phyloP scores from a whole-genome alignment of 257 asterid species.

The Scutellaria barbata region DNA sequence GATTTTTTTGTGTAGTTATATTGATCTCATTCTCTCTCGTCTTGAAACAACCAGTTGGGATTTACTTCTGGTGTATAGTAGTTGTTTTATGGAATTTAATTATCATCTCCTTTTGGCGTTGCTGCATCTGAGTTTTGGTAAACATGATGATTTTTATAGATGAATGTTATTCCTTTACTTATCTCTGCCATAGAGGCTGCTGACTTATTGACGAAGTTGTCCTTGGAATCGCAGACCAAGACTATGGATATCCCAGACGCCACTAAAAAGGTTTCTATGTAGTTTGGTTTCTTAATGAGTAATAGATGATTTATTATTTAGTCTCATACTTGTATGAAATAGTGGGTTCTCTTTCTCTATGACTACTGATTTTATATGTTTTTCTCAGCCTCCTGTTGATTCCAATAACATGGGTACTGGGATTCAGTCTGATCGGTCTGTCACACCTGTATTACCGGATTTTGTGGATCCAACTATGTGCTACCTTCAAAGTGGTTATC shows the following conservation, averaged over 20 bases:
- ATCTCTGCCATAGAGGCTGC: conserved; percentile 51
- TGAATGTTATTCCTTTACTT: conserved; percentile 47
- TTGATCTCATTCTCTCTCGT: neutral
- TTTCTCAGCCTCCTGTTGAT: conserved; percentile 51
- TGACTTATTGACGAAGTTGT: conserved; percentile 60
- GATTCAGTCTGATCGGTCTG: conserved; percentile 47
- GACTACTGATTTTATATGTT: neutral
- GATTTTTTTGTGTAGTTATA: neutral
- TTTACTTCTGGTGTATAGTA: neutral
- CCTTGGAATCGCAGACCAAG: conserved; percentile 62
- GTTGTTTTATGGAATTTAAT: neutral
- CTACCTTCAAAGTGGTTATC: conserved; percentile 53
- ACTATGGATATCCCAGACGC: conserved; percentile 48
- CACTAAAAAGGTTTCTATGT: conserved; percentile 53
- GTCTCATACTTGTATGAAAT: neutral
- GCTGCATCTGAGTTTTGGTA: neutral
- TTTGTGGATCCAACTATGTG: conserved; percentile 52
- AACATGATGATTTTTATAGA: neutral
- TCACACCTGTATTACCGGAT: conserved; percentile 51
- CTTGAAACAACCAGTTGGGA: conserved; percentile 3
- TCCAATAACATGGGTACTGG: conserved; percentile 44
- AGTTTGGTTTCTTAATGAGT: neutral
- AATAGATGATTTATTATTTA: neutral
- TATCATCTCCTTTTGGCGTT: neutral
- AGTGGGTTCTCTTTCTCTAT: neutral